Conservation (phyloP, 352 stramenopile species). For the Globisporangium uncinulatum region DNA sequence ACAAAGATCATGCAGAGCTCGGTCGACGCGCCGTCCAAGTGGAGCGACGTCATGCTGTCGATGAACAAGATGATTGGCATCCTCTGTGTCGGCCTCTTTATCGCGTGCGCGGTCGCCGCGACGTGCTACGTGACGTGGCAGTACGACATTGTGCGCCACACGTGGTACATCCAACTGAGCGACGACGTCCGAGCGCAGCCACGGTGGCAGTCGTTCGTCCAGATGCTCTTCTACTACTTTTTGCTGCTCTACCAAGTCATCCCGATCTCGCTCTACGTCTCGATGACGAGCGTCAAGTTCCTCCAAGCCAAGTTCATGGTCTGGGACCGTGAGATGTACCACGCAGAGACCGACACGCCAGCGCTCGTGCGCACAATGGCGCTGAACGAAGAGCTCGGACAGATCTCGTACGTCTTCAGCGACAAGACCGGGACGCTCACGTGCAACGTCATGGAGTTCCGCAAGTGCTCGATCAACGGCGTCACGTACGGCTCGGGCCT, state of each 20-base stretch:
- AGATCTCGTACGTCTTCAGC: conserved; percentile 91
- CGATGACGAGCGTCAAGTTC: conserved; percentile 95
- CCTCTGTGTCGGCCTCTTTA: conserved; percentile 61
- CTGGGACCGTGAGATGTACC: conserved; percentile 89
- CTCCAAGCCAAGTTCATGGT: conserved; percentile 94
- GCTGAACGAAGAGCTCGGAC: conserved; percentile 89
- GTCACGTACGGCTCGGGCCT: conserved; percentile 88
- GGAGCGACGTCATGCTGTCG: conserved; percentile 35
- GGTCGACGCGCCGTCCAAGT: conserved; percentile 54
- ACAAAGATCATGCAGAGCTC: conserved; percentile 85
- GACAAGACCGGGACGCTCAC: conserved; percentile 95
- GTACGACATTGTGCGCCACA: conserved; percentile 1
- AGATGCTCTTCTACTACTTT: conserved; percentile 89
- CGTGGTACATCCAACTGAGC: conserved; percentile 1
- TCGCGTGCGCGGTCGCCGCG: conserved; percentile 47
- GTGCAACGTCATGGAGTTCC: conserved; percentile 94
- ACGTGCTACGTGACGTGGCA: conserved; percentile 56
- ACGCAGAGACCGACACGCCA: conserved; percentile 86
- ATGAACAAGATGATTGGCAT: conserved; percentile 83
- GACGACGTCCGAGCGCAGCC: not conserved
- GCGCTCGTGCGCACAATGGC: conserved; percentile 80
- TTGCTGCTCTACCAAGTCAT: conserved; percentile 97
- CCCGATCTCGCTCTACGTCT: conserved; percentile 97
- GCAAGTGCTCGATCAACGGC: conserved; percentile 92
- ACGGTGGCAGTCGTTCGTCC: conserved; percentile 53